A percentile compares a stretch with the other conserved stretches of the same genome.
These are phyloP conservation scores for Danielia reshetovae DNA, from an alignment of 805 yeast species.

Conservation along the genomic window DNA sequence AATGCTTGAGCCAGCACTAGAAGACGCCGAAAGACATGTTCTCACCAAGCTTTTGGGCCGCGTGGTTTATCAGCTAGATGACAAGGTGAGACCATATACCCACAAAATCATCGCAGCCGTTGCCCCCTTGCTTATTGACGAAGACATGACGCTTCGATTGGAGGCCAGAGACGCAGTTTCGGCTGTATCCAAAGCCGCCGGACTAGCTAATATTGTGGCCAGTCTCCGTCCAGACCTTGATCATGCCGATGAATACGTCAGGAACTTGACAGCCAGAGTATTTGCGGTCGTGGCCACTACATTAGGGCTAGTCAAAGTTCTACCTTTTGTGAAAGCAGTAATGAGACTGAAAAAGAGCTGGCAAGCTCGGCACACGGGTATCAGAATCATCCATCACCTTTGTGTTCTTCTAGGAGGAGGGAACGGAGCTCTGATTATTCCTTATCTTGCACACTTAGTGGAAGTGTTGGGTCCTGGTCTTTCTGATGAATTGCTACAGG, in stretches of 20 bases:
- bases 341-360: constrained; percentile 71
- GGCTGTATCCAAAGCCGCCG: constrained; percentile 74
- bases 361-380: constrained; percentile 83
- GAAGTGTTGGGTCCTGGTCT: constrained; percentile 56
- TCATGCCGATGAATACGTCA: constrained; percentile 72
- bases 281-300: constrained; percentile 83
- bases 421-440: constrained; percentile 50
- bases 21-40: constrained; percentile 79
- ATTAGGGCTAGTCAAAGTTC: constrained; percentile 61
- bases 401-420: constrained; percentile 63
- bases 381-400: constrained; percentile 70
- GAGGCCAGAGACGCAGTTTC: constrained; percentile 81
- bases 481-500: constrained; percentile 62
- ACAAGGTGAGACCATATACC: constrained; percentile 64
- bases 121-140: constrained; percentile 77
- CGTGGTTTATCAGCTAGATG: constrained; percentile 62
- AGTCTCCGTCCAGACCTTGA: constrained; percentile 79
- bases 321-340: constrained; percentile 82
- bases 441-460: constrained; percentile 64
- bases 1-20: constrained; percentile 64
- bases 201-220: constrained; percentile 74
- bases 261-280: constrained; percentile 72
- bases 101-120: constrained; percentile 68
- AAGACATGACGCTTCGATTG: constrained; percentile 65
- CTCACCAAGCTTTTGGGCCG: constrained; percentile 74